Evolutionary conservation across 2,329 filamentous ascomycete species (phyloP), one percentile per base, ranked within the genome.

Genomic region (Xylariaceae sp.): DNA sequence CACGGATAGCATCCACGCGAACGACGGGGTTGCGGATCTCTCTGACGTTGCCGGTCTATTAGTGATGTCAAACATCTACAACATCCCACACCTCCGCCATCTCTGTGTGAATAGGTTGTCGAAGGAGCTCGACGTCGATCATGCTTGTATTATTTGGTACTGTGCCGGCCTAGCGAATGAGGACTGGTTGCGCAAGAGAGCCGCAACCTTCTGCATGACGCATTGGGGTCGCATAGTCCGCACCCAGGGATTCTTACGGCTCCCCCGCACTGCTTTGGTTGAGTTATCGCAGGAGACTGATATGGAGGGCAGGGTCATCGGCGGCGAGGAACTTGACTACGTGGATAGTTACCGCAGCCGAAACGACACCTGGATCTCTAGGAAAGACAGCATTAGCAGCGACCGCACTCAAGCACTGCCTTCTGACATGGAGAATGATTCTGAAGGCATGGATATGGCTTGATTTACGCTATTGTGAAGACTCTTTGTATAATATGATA

Each of bases 61-160:
- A 3, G 93, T 99, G 60, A 95, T 99, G 90, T 92, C 92, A 36
- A 97, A 97, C 71, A 90, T 97, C 40, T 99, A 99, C 75, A 93
- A 97, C 68, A 95, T 99, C 76, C 92, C 92, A 1, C 91, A 94
- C 62, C 84, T 99, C 20, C 89, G 93, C 16, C 82, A 96, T 6
- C 81, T 97, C 1, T 97, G 93, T 70, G 89, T 97, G 49, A 93
- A 96, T 69, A 85, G 94, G 7, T 81, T 99, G 3, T 88, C 89
- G 50, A 89, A 91, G 57, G 94, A 99, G 68, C 82, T 99, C 3
- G 93, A 97, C 68, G 88, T 97, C 32, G 91, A 96, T 55, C 92
- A 97, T 67, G 93, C 93, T 2, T 96, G 94, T 60, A 88, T 95
- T 63, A 92, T 96, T 51, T 99, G 95, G 92, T 92, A 97, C 72